A percentile compares a stretch with the other conserved stretches of the same genome.
These are phyloP conservation scores for Elymus sibiricus DNA, from an alignment of 176 grass and related monocot species.

Conservation along the genomic window DNA sequence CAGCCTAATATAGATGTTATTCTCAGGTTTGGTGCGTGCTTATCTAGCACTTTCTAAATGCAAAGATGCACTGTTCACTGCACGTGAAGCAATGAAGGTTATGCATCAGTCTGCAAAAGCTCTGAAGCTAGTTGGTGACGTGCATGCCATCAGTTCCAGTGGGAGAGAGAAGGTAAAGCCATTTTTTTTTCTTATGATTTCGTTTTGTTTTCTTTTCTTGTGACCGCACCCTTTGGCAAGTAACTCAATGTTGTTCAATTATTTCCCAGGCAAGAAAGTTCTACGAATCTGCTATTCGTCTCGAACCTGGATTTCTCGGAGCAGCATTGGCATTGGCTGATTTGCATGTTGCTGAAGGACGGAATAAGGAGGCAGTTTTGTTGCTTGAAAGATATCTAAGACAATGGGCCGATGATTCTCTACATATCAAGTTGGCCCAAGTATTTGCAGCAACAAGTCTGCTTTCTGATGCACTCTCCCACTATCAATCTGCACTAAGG, in stretches of 20 bases:
- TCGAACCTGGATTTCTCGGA: slow-evolving; percentile 94
- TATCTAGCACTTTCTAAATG: slow-evolving; percentile 93
- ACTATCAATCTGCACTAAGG: slow-evolving; percentile 98
- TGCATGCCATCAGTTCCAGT: slow-evolving; percentile 81
- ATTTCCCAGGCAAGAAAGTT: slow-evolving; percentile 87
- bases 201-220: not conserved
- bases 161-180: slow-evolving; percentile 91
- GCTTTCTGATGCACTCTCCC: slow-evolving; percentile 89
- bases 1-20: slow-evolving; percentile 17
- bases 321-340: slow-evolving; percentile 92
- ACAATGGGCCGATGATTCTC: slow-evolving; percentile 89
- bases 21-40: slow-evolving; percentile 72
- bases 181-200: not conserved
- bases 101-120: slow-evolving; percentile 99
- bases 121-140: slow-evolving; percentile 97
- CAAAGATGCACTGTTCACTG: slow-evolving; percentile 93
- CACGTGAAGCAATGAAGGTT: slow-evolving; percentile 93
- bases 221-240: not conserved
- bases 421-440: slow-evolving; percentile 95
- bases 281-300: slow-evolving; percentile 91
- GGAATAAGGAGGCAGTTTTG: slow-evolving; percentile 79
- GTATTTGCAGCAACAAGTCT: slow-evolving; percentile 81
- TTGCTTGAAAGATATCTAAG: slow-evolving; percentile 84
- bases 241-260: not conserved
- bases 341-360: slow-evolving; percentile 76